Evolutionary conservation across 2,329 filamentous ascomycete species (phyloP), one percentile per base, ranked within the genome.

Genomic region (Parasarocladium wereldwijsianum): DNA sequence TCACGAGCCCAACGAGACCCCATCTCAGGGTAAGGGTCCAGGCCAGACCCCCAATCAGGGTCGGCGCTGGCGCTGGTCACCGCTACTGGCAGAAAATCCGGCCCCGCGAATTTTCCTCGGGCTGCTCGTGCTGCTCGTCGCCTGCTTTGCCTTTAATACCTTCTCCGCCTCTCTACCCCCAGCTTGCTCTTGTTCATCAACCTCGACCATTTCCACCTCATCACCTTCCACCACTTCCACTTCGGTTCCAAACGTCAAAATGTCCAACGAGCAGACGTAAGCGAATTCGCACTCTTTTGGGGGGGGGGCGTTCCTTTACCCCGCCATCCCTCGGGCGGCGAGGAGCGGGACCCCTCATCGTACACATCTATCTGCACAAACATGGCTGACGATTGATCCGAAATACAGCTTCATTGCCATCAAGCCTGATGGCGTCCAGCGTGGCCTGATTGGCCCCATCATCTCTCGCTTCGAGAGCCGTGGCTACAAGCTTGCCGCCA

Each of bases 391-490:
- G 26, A 34, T 38, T 42, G 52, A 34, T 52, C 42, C 32, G 24
- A 36, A 37, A 33, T 45, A 46, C 52, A 96, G 87, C 70, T 96
- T 96, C 82, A 96, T 96, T 74, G 90, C 90, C 58, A 84, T 98
- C 76, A 98, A 98, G 85, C 90, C 87, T 50, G 90, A 96, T 67
- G 90, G 90, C 62, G 90, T 96, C 66, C 90, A 94, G 86, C 87
- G 90, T 67, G 90, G 90, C 67, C 83, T 98, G 54, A 66, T 98
- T 62, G 90, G 87, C 58, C 80, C 84, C 66, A 98, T 98, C 76
- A 81, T 98, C 73, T 73, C 72, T 57, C 85, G 90, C 66, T 98
- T 98, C 65, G 90, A 98, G 83, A 76, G 76, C 67, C 83, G 87
- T 55, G 90, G 82, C 79, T 84, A 61, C 49, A 96, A 96, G 79